Conservation (phyloP, 2,329 filamentous ascomycete species). For the Alternaria metachromatica region DNA sequence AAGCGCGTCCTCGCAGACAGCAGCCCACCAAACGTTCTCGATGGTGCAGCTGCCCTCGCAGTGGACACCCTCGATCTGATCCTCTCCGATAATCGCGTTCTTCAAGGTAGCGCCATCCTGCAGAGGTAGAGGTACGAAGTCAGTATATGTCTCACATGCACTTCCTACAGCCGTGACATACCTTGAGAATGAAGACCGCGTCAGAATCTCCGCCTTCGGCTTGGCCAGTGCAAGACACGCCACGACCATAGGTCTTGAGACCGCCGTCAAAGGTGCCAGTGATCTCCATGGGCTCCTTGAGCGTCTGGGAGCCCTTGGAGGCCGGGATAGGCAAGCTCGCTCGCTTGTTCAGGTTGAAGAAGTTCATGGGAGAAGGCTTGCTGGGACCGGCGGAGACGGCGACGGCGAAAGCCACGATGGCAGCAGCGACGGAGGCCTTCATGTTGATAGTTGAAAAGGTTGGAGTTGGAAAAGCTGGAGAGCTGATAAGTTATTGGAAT, state of each 20-base stretch:
- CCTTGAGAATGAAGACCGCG: conserved; percentile 55
- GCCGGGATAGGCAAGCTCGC: conserved; percentile 38
- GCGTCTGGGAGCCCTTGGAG: conserved; percentile 38
- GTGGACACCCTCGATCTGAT: conserved; percentile 50
- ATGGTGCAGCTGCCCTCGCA: conserved; percentile 56
- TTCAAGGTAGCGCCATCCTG: not conserved
- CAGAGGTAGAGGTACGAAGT: not conserved
- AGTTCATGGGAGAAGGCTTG: conserved; percentile 15
- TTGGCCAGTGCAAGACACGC: conserved; percentile 51
- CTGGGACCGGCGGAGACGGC: conserved; percentile 36
- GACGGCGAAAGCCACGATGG: conserved; percentile 36
- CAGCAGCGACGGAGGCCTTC: conserved; percentile 38
- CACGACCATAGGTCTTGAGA: conserved; percentile 44
- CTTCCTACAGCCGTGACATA: not conserved
- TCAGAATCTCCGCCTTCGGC: conserved; percentile 54
- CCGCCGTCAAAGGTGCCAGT: conserved; percentile 41
- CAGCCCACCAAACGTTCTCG: conserved; percentile 49
- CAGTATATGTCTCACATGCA: not conserved
- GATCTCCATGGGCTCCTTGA: conserved; percentile 29
- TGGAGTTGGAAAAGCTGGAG: conserved; percentile 13
- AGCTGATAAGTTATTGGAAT: conserved; percentile 4
- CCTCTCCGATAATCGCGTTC: conserved; percentile 25
- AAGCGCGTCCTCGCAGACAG: conserved; percentile 51
- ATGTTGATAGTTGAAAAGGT: conserved; percentile 30
- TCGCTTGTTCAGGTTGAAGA: conserved; percentile 38